Evolutionary conservation across 345 rosid species (phyloP).

Genomic region (Tarenaya hassleriana): DNA sequence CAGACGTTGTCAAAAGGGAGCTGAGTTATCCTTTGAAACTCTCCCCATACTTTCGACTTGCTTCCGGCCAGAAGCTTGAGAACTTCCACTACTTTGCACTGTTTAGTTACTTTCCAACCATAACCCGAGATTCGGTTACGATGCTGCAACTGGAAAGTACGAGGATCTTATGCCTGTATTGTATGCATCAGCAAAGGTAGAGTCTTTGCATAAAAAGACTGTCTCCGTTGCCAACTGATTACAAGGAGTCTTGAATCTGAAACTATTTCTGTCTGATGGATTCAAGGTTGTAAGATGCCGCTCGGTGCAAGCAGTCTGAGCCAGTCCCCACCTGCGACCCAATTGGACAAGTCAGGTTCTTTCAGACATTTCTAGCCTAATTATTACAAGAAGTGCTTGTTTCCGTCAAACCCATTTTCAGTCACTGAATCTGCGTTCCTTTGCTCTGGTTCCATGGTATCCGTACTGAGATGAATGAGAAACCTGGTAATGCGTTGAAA

Average conservation of each 20-base stretch:
- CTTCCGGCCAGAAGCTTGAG: background rate
- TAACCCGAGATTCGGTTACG: conserved; percentile 58
- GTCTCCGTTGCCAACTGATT: conserved; percentile 1
- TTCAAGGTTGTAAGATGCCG: conserved; percentile 92
- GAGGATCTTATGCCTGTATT: conserved; percentile 95
- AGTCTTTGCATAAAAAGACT: background rate
- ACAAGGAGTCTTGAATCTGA: conserved; percentile 5
- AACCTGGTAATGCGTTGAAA: no score
- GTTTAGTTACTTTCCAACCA: conserved; percentile 80
- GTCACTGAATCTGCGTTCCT: no score
- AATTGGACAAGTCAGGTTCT: conserved; percentile 87
- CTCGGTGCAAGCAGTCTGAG: conserved; percentile 88
- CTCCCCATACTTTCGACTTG: background rate
- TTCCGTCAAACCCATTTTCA: no score
- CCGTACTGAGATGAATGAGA: no score
- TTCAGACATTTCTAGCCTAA: conserved; percentile 7
- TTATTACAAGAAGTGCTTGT: no score
- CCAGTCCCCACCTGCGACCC: conserved; percentile 64
- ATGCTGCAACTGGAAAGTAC: conserved; percentile 90
- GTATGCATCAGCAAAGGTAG: conserved; percentile 78
- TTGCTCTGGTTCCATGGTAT: no score
- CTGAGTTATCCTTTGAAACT: conserved; percentile 75
- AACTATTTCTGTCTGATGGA: background rate
- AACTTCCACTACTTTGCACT: conserved; percentile 2
- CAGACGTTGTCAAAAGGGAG: conserved; percentile 79